Evolutionary conservation across 306 rosid genomes (phyloP).

Genomic region (Cucurbita maxima): DNA sequence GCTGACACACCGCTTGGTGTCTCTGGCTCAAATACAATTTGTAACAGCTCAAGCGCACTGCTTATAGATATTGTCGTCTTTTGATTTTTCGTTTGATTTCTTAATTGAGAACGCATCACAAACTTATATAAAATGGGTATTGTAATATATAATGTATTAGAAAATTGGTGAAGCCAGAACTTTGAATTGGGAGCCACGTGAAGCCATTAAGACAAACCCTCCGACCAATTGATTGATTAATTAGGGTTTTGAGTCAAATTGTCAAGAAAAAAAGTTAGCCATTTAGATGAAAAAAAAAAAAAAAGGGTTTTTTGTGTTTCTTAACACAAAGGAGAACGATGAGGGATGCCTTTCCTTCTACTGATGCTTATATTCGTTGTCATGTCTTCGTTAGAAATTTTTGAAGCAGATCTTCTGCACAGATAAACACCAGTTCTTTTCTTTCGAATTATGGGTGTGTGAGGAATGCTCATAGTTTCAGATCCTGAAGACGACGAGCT

Average conservation of each 20-base stretch:
- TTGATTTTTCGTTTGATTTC: no score
- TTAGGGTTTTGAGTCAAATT: constrained; percentile 33
- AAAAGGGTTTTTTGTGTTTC: neutral
- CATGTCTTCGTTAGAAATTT: constrained; percentile 57
- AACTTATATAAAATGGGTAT: neutral
- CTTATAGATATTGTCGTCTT: no score
- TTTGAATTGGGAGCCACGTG: constrained; percentile 21
- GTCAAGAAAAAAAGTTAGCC: constrained; percentile 3
- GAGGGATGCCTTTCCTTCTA: constrained; percentile 93
- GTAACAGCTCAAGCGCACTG: no score
- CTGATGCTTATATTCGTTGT: constrained; percentile 52
- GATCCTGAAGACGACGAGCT: constrained; percentile 57
- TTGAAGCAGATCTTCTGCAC: constrained; percentile 50
- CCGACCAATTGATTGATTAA: no score
- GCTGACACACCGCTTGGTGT: no score
- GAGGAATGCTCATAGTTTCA: constrained; percentile 49
- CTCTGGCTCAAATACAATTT: no score
- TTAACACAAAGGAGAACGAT: constrained; percentile 81
- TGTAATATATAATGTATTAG: neutral
- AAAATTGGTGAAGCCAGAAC: constrained; percentile 42
- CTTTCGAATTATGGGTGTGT: constrained; percentile 52
- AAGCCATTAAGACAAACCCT: no score
- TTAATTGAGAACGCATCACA: neutral
- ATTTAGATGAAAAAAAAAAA: neutral
- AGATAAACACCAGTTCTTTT: constrained; percentile 66